Base-by-base conservation (phyloP, 352 stramenopile species). In the Paralagenidium karlingii region DNA sequence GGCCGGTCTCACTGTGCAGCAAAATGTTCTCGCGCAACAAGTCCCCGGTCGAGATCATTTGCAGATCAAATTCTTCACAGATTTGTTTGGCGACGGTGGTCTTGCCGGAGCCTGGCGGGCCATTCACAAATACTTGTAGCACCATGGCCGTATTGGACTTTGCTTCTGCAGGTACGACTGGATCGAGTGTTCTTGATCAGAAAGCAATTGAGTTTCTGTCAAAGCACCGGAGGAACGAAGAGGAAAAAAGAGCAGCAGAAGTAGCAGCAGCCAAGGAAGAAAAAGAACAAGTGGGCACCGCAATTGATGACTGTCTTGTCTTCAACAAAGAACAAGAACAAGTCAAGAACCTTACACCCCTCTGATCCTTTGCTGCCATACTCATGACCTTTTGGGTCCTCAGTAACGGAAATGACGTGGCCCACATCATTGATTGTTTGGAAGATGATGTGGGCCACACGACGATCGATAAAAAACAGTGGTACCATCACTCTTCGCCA, bases 21-120 rank as follows among this genome's bases (percentile, higher is more conserved):
- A 63, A 53, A 34, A 87, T 87, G 45, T 87, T 80, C 19, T 82
- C 68, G 15, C 74, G 74, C 21, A 88, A 40, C 20, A 88, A 39
- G 12, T 85, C 71, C 2, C 70, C 70, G 2, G 75, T 85, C 12
- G 75, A 62, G 9, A 88, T 45, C 18, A 68, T 60, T 29, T 76
- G 66, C 9, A 88, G 41, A 15, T 60, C 53, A 16, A 83, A 63
- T 44, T 80, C 60, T 2, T 63, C 49, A 16, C 68, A 75, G 5
- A 88, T 43, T 9, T 71, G 38, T 38, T 78, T 77, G 38, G 55
- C 60, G 2, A 88, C 43, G 39, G 70, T 79, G 18, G 70, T 80
- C 55, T 88, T 88, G 24, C 70, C 70, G 3, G 55, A 58, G 0
- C 74, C 74, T 3, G 74, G 74, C 0, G 69, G 74, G 3, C 68